Evolutionary conservation across 2,329 filamentous ascomycete species (phyloP), one percentile per base, ranked within the genome.

Genomic region (Ophiostoma montium): DNA sequence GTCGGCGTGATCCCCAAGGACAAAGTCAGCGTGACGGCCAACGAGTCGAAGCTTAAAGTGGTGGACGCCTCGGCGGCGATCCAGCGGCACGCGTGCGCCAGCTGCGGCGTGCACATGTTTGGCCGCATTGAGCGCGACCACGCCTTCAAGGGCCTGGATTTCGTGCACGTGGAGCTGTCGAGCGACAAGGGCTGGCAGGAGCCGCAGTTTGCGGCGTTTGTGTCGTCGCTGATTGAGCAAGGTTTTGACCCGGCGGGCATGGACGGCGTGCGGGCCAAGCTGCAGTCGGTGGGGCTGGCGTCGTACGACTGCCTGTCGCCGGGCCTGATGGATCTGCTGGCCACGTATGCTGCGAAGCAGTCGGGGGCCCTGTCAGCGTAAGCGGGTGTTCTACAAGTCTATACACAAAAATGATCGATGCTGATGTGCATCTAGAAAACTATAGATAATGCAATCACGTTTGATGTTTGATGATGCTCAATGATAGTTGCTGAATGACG

Each of bases 161-260:
- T 84, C 60, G 76, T 84, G 11, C 80, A 84, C 61, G 68, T 67
- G 1, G 80, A 84, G 63, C 64, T 84, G 41, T 75, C 71, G 49
- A 65, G 19, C 7, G 62, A 71, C 51, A 69, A 73, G 59, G 79
- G 79, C n/a, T 84, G 80, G 79, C 79, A 84, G 63, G 80, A 82
- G 65, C 78, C 78, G 7, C 79, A 83, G 58, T 84, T 84, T 55
- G 80, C 80, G 2, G 80, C 72, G 0, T 84, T 84, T 52, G 78
- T 84, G 35, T 77, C 73, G 33, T 79, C 73, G 50, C 76, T 83
- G 51, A 81, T 84, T 52, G 80, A 84, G 71, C 78, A 82, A 59
- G 80, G 80, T 1, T 80, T 76, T 56, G 62, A 71, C 43, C 74
- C 78, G 0, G 60, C 64, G 15, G 65, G 67, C 33, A 80, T 80